Conservation (phyloP, 768 basidiomycete genomes). For the Collybia nuda region DNA sequence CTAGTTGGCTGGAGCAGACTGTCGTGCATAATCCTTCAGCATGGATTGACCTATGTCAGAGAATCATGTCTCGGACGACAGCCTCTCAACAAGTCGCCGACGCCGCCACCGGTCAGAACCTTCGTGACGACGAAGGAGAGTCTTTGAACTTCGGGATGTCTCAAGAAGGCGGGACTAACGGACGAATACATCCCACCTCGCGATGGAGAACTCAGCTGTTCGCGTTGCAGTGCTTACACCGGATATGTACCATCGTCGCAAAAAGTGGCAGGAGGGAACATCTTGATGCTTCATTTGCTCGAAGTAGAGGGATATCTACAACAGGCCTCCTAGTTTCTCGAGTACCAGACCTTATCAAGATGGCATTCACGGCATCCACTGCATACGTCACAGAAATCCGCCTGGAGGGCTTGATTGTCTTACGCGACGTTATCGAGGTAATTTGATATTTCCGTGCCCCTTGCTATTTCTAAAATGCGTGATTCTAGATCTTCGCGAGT, state of each 20-base stretch:
- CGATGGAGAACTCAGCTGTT: slow-evolving; percentile 98
- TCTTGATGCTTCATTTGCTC: slow-evolving; percentile 73
- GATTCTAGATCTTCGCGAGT: slow-evolving; percentile 79
- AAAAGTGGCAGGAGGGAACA: slow-evolving; percentile 80
- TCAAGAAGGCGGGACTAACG: slow-evolving; percentile 35
- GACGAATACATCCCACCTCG: slow-evolving; percentile 55
- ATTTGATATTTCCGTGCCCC: slow-evolving; percentile 7
- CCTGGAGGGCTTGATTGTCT: slow-evolving; percentile 83
- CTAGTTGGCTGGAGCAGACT: slow-evolving; percentile 94
- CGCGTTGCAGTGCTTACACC: slow-evolving; percentile 88
- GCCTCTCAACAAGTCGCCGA: slow-evolving; percentile 76
- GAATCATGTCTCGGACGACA: slow-evolving; percentile 94
- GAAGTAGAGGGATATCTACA: slow-evolving; percentile 52
- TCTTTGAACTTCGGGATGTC: slow-evolving; percentile 70
- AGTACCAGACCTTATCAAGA: slow-evolving; percentile 91
- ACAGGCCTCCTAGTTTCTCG: slow-evolving; percentile 77
- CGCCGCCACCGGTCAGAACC: slow-evolving; percentile 51
- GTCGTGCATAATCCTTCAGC: slow-evolving; percentile 91
- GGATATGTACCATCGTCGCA: slow-evolving; percentile 77
- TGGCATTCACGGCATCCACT: slow-evolving; percentile 97
- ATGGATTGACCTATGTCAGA: slow-evolving; percentile 97
- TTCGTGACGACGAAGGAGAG: slow-evolving; percentile 91
- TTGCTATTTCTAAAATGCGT: slow-evolving; percentile 5
- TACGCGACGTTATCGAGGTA: slow-evolving; percentile 92
- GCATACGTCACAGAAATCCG: slow-evolving; percentile 96